Evolutionary conservation across 2,329 filamentous ascomycete genomes (phyloP).

Genomic region (Kalaharituber pfeilii): DNA sequence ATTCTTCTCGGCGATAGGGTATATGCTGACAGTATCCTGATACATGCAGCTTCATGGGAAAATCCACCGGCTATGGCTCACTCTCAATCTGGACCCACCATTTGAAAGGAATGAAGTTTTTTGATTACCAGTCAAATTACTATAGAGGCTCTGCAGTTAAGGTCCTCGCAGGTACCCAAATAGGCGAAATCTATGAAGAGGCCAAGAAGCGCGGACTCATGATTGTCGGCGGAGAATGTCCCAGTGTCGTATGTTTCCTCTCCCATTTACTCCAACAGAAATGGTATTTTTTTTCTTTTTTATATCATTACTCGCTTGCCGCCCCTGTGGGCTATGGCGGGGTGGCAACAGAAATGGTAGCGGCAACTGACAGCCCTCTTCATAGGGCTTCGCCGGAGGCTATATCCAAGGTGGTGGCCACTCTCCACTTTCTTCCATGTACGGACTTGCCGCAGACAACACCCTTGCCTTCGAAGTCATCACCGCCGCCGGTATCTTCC

Average conservation of each 20-base stretch:
- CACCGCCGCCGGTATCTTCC: conserved; percentile 31
- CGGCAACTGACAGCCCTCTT: too few species aligned
- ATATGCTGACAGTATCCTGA: background rate
- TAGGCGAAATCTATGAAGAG: conserved; percentile 27
- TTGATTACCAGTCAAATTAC: conserved; percentile 23
- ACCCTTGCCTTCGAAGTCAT: conserved; percentile 35
- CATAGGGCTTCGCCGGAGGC: conserved; percentile 36
- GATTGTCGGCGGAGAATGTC: conserved; percentile 10
- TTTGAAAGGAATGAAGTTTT: conserved; percentile 30
- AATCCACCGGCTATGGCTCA: conserved; percentile 32
- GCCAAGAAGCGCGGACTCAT: conserved; percentile 19
- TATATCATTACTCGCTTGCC: too few species aligned
- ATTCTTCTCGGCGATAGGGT: background rate
- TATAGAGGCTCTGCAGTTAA: conserved; percentile 37
- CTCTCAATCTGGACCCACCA: conserved; percentile 36
- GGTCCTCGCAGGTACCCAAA: conserved; percentile 38
- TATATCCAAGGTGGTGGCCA: conserved; percentile 38
- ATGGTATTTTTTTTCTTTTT: background rate
- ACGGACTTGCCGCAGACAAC: conserved; percentile 36
- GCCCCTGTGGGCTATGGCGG: too few species aligned
- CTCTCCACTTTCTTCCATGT: conserved; percentile 34
- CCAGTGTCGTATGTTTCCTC: background rate
- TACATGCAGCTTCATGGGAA: conserved; percentile 29
- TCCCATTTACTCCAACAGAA: too few species aligned
- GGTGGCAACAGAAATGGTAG: background rate